phyloP scores from a whole-genome alignment of 2,329 filamentous ascomycete species.

The Alternaria consortialis region DNA sequence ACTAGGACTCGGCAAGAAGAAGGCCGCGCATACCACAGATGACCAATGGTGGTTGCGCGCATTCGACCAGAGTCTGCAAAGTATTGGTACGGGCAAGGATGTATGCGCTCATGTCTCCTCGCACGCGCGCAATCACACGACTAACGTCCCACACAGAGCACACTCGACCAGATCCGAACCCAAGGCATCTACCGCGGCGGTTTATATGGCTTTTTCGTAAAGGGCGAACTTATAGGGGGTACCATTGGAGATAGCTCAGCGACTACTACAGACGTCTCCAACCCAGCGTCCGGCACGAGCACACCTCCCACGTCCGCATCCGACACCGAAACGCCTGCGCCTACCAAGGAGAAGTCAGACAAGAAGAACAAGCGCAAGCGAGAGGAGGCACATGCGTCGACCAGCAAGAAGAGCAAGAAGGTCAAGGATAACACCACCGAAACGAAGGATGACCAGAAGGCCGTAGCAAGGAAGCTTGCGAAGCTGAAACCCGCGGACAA shows the following conservation, averaged over 20 bases:
- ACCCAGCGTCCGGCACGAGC: slow-evolving; percentile 26
- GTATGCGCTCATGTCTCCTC: slow-evolving; percentile 16
- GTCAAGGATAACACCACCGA: slow-evolving; percentile 11
- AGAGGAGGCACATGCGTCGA: slow-evolving; percentile 16
- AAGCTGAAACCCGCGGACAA: slow-evolving; percentile 41
- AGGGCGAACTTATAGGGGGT: slow-evolving; percentile 78
- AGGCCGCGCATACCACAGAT: slow-evolving; percentile 59
- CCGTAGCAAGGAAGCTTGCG: slow-evolving; percentile 36
- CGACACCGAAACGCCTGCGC: slow-evolving; percentile 27
- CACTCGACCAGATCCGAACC: slow-evolving; percentile 58
- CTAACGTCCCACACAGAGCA: slow-evolving; percentile 62
- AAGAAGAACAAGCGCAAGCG: slow-evolving; percentile 44
- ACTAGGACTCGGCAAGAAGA: slow-evolving; percentile 81
- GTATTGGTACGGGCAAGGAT: slow-evolving; percentile 53
- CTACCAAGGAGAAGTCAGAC: slow-evolving; percentile 15
- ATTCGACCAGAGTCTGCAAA: slow-evolving; percentile 89
- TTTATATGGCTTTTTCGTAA: slow-evolving; percentile 85
- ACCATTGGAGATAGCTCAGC: slow-evolving; percentile 62
- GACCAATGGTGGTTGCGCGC: slow-evolving; percentile 98
- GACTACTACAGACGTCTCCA: slow-evolving; percentile 26
- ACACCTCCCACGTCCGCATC: slow-evolving; percentile 44
- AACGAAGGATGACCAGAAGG: slow-evolving; percentile 10
- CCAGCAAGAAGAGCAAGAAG: slow-evolving; percentile 32
- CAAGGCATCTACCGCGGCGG: slow-evolving; percentile 61
- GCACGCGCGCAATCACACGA: not conserved